These are phyloP conservation scores for Solanum piurae DNA, from an alignment of 257 asterid species.

Conservation along the genomic window DNA sequence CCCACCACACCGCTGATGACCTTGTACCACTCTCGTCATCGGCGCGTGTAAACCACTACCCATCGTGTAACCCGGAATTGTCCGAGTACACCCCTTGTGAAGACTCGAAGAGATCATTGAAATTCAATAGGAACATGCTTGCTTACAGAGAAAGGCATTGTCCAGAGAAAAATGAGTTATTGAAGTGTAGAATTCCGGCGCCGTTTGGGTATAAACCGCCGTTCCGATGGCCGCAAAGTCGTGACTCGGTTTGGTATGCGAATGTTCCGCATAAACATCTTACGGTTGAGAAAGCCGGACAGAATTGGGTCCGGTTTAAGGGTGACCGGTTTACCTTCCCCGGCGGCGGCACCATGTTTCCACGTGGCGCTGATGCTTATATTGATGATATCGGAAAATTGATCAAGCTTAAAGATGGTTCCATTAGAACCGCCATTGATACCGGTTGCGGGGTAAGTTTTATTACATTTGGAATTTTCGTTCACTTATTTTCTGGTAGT, in stretches of 20 bases:
- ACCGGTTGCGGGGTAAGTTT: slow-evolving; percentile 85
- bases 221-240: slow-evolving; percentile 85
- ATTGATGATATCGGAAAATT: slow-evolving; percentile 75
- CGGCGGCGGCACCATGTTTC: slow-evolving; percentile 97
- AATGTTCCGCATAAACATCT: slow-evolving; percentile 95
- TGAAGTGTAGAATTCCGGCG: slow-evolving; percentile 78
- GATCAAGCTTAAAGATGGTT: slow-evolving; percentile 58
- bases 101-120: slow-evolving; percentile 48
- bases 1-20: slow-evolving; percentile 57
- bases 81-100: slow-evolving; percentile 95
- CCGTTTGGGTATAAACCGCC: slow-evolving; percentile 66
- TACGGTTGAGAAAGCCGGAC: slow-evolving; percentile 88
- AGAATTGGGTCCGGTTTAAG: slow-evolving; percentile 89
- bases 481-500: neutral
- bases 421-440: slow-evolving; percentile 79
- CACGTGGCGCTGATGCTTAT: slow-evolving; percentile 88
- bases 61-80: slow-evolving; percentile 35
- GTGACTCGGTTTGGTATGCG: slow-evolving; percentile 77
- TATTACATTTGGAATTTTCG: neutral
- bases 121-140: slow-evolving; percentile 51
- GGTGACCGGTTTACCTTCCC: slow-evolving; percentile 85
- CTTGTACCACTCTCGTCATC: slow-evolving; percentile 19
- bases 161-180: slow-evolving; percentile 43
- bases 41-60: slow-evolving; percentile 48
- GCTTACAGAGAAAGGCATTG: slow-evolving; percentile 75